Conservation (phyloP, 2,329 filamentous ascomycete genomes). For the Sordariomycetes sp. region DNA sequence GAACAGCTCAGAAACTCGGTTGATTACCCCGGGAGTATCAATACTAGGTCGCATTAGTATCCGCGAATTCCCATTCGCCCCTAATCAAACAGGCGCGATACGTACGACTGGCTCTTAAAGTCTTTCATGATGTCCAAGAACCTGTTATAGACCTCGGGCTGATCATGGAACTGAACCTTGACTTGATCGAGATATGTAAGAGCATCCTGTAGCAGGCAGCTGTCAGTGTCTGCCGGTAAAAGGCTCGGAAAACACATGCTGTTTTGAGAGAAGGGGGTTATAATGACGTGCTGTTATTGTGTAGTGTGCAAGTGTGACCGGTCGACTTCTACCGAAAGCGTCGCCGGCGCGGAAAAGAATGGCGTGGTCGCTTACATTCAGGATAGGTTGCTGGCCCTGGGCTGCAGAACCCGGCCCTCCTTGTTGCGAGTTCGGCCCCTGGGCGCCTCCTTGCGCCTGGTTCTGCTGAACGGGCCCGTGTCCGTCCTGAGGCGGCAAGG, state of each 20-base stretch:
- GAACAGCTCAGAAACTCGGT: conserved; percentile 88
- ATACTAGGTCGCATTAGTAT: conserved; percentile 40
- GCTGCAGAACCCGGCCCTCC: conserved; percentile 24
- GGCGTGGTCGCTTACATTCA: conserved; percentile 33
- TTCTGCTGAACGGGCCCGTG: conserved; percentile 45
- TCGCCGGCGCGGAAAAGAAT: background rate
- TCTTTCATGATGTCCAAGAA: conserved; percentile 99
- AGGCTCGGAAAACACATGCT: background rate
- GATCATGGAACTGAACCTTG: conserved; percentile 93
- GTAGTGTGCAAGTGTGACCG: background rate
- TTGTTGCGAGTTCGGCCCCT: conserved; percentile 29
- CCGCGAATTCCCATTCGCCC: too few species aligned
- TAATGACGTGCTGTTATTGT: background rate
- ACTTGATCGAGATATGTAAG: conserved; percentile 96
- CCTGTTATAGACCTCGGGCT: conserved; percentile 92
- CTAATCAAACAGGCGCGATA: conserved; percentile 10
- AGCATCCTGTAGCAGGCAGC: conserved; percentile 38
- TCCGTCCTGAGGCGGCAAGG: conserved; percentile 45
- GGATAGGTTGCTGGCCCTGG: conserved; percentile 28
- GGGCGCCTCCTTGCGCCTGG: conserved; percentile 29
- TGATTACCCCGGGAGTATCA: conserved; percentile 94
- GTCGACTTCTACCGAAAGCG: background rate
- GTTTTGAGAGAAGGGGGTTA: background rate
- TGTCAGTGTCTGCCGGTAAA: background rate
- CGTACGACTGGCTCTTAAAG: conserved; percentile 92